A percentile compares a stretch with the other conserved stretches of the same genome.
These are phyloP conservation scores for Septoria linicola DNA, from an alignment of 2,329 filamentous ascomycete genomes.

Conservation along the genomic window DNA sequence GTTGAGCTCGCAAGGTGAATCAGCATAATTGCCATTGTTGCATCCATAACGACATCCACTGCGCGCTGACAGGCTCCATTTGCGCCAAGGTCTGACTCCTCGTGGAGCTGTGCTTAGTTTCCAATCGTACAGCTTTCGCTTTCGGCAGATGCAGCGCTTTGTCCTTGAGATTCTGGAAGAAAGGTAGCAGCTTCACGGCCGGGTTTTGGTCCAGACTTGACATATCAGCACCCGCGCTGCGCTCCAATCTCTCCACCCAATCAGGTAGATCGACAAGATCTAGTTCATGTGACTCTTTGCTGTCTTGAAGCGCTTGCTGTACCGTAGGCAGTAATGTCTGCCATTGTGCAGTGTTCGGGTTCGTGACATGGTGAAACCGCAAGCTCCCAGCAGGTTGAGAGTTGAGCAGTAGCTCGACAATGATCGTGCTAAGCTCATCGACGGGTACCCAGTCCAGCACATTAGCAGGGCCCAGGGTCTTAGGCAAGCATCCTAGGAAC, in stretches of 20 bases:
- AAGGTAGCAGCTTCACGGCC: constrained; percentile 29
- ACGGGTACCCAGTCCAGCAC: constrained; percentile 57
- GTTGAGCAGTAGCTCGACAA: constrained; percentile 2
- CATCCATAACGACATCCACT: constrained; percentile 24
- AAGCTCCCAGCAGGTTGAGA: background rate
- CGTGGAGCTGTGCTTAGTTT: constrained; percentile 21
- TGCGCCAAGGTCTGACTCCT: constrained; percentile 31
- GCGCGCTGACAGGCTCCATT: constrained; percentile 17
- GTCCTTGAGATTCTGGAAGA: constrained; percentile 24
- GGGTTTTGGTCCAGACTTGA: constrained; percentile 15
- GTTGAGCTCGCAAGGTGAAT: too few relatives aligned
- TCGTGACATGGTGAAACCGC: constrained; percentile 1
- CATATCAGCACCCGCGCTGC: background rate
- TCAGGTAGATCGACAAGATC: background rate
- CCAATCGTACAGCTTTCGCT: constrained; percentile 9
- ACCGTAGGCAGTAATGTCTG: background rate
- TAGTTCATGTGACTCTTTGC: background rate
- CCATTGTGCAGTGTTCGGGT: background rate
- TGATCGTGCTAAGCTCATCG: constrained; percentile 35
- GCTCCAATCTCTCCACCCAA: constrained; percentile 4
- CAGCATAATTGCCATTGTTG: constrained; percentile 18
- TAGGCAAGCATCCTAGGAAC: constrained; percentile 50
- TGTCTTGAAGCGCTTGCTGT: background rate
- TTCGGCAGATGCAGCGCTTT: constrained; percentile 18
- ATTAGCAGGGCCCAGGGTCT: constrained; percentile 44